These are phyloP conservation scores for Suhomyces taliae DNA, from an alignment of 1,139 yeast genomes.

Conservation along the genomic window DNA sequence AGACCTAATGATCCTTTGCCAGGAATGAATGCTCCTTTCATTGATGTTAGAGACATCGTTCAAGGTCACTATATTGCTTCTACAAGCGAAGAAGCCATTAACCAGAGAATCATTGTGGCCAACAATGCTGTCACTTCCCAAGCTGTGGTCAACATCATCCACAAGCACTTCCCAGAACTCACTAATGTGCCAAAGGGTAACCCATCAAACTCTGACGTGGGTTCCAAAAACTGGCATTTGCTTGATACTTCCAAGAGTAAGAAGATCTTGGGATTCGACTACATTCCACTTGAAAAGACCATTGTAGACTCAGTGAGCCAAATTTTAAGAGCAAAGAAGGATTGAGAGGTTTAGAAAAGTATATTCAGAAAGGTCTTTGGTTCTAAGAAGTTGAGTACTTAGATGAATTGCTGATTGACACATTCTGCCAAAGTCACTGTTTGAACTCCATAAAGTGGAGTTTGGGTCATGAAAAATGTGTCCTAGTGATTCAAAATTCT, in stretches of 20 bases:
- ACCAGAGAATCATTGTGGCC: not conserved
- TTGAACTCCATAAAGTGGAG: too few relatives aligned
- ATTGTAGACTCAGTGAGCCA: constrained; percentile 1
- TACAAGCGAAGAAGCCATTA: not conserved
- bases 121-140: constrained; percentile 5
- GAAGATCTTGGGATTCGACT: constrained; percentile 1
- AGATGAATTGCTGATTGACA: too few relatives aligned
- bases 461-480: too few relatives aligned
- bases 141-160: constrained; percentile 14
- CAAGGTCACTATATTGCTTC: constrained; percentile 32
- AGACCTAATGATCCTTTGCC: not conserved
- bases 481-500: too few relatives aligned
- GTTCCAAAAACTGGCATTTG: not conserved
- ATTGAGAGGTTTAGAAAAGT: too few relatives aligned
- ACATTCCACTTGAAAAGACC: not conserved
- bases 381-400: too few relatives aligned
- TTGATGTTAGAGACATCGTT: constrained; percentile 20
- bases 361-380: too few relatives aligned
- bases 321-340: not conserved
- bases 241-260: not conserved
- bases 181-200: constrained; percentile 13
- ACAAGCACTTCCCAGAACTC: constrained; percentile 9
- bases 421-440: too few relatives aligned
- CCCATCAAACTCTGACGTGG: constrained; percentile 3
- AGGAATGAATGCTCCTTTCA: not conserved